Percentiles rank a stretch among this genome's conserved stretches.
Conservation (phyloP, 768 basidiomycete genomes). For the Collybia sordida region DNA sequence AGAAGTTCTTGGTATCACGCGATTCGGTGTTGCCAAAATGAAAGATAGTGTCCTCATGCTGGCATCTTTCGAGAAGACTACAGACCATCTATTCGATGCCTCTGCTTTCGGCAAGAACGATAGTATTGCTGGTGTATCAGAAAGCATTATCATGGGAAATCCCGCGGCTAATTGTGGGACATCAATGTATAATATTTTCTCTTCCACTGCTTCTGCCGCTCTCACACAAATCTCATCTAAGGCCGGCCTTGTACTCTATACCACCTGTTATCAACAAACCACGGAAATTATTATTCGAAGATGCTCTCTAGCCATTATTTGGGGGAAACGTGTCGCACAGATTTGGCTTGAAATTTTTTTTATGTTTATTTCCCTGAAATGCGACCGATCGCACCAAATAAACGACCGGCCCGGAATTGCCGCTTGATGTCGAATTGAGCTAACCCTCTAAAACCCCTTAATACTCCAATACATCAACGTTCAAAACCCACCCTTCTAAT, state of each 20-base stretch:
- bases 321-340: slow-evolving; percentile 1
- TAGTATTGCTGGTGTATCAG: slow-evolving; percentile 93
- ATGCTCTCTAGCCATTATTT: slow-evolving; percentile 31
- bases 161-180: slow-evolving; percentile 93
- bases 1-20: slow-evolving; percentile 96
- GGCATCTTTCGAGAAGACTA: slow-evolving; percentile 99
- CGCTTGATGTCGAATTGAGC: not conserved
- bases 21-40: slow-evolving; percentile 99
- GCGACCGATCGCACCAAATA: not conserved
- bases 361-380: slow-evolving; percentile 1
- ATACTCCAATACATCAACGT: not conserved
- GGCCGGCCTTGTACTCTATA: slow-evolving; percentile 49
- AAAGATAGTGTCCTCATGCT: slow-evolving; percentile 99
- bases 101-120: slow-evolving; percentile 96
- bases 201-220: not conserved
- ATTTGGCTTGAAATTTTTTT: slow-evolving; percentile 7
- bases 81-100: slow-evolving; percentile 98
- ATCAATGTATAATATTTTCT: slow-evolving; percentile 63
- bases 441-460: not conserved
- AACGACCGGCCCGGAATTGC: not conserved
- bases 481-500: no score
- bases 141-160: slow-evolving; percentile 99
- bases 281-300: slow-evolving; percentile 50
- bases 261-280: slow-evolving; percentile 48
- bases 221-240: slow-evolving; percentile 16